phyloP scores from a whole-genome alignment of 345 rosid genomes.

The Cardamine chenopodiifolia region DNA sequence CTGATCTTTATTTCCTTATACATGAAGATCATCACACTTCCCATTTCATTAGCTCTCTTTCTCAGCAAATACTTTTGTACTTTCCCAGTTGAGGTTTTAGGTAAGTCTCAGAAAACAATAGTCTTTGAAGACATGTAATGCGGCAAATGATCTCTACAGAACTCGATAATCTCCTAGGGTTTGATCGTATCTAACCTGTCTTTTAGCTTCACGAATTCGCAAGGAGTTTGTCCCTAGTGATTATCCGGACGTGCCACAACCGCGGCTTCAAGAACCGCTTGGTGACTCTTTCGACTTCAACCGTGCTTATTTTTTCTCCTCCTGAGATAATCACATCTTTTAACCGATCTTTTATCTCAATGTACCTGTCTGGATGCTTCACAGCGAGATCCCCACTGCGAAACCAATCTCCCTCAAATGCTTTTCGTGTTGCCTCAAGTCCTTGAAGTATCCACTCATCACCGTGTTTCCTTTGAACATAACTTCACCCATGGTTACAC shows the following conservation, averaged over 20 bases:
- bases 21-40: slow-evolving; percentile 32
- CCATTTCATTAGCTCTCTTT: slow-evolving; percentile 62
- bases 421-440: slow-evolving; percentile 58
- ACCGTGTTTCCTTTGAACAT: slow-evolving; percentile 77
- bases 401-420: slow-evolving; percentile 78
- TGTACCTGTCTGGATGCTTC: slow-evolving; percentile 67
- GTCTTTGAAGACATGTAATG: slow-evolving; percentile 83
- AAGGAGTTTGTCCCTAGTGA: slow-evolving; percentile 87
- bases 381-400: slow-evolving; percentile 78
- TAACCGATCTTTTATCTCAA: slow-evolving; percentile 71
- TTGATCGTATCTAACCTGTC: slow-evolving; percentile 42
- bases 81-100: slow-evolving; percentile 81
- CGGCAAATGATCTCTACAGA: slow-evolving; percentile 63
- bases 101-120: slow-evolving; percentile 63
- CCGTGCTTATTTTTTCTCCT: slow-evolving; percentile 76
- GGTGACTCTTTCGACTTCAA: slow-evolving; percentile 75
- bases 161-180: slow-evolving; percentile 57
- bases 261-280: slow-evolving; percentile 73
- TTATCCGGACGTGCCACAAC: slow-evolving; percentile 77
- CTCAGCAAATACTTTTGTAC: slow-evolving; percentile 65
- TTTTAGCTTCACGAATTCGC: slow-evolving; percentile 78
- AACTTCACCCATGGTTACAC: slow-evolving; percentile 65
- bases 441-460: slow-evolving; percentile 76
- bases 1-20: slow-evolving; percentile 16
- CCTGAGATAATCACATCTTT: slow-evolving; percentile 81